Conservation (phyloP, 2,329 filamentous ascomycete genomes). For the Penicillium italicum region DNA sequence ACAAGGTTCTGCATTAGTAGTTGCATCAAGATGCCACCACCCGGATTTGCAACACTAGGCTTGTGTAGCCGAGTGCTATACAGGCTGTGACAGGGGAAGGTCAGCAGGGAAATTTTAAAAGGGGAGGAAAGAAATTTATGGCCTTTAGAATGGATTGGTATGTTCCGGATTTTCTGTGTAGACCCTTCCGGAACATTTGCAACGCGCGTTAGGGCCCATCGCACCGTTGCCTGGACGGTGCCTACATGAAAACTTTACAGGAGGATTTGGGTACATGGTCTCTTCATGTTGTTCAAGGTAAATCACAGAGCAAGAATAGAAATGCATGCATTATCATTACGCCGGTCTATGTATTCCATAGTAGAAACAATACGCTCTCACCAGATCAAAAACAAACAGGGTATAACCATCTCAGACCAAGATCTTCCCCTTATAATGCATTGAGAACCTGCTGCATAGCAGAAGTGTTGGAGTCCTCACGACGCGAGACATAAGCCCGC, state of each 20-base stretch:
- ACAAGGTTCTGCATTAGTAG: not conserved
- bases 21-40: not conserved
- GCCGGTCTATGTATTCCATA: not conserved
- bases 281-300: not conserved
- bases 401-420: conserved; percentile 1
- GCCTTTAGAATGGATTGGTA: not conserved
- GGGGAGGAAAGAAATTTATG: not conserved
- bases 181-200: not conserved
- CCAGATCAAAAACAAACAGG: not conserved
- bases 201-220: not conserved
- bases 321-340: conserved; percentile 1
- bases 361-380: not conserved
- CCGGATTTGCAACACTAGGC: not conserved
- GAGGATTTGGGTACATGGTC: not conserved
- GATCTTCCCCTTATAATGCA: conserved; percentile 47
- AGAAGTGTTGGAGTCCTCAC: conserved; percentile 76
- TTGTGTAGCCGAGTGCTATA: not conserved
- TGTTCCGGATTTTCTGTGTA: not conserved
- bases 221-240: too few relatives aligned
- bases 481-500: conserved; percentile 75
- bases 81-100: too few relatives aligned
- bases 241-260: too few relatives aligned
- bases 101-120: not conserved
- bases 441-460: conserved; percentile 81
- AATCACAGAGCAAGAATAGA: not conserved